phyloP scores from a whole-genome alignment of 1,284 basidiomycete species.

The Kalmanozyma brasiliensis region DNA sequence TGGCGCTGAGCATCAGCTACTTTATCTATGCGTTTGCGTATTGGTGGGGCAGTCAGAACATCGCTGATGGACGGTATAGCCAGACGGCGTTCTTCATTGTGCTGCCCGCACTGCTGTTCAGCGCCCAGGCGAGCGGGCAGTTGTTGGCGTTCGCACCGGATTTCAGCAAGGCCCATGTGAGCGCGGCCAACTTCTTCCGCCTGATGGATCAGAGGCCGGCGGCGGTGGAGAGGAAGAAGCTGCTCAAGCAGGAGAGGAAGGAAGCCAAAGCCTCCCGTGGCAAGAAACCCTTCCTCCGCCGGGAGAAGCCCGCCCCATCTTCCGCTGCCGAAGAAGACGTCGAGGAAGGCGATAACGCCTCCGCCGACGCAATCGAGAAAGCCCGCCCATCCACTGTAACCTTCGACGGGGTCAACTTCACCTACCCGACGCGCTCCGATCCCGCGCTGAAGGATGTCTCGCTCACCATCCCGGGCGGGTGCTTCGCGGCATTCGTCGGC shows the following conservation, averaged over 20 bases:
- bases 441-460: conserved; percentile 54
- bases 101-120: conserved; percentile 57
- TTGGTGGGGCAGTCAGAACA: conserved; percentile 60
- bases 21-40: conserved; percentile 63
- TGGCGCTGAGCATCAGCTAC: conserved; percentile 59
- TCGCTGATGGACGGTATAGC: conserved; percentile 51
- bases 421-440: conserved; percentile 37
- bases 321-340: conserved; percentile 88
- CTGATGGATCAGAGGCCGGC: conserved; percentile 72
- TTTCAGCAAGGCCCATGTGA: conserved; percentile 58
- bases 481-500: conserved; percentile 71
- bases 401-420: conserved; percentile 44
- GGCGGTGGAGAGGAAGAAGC: conserved; percentile 73
- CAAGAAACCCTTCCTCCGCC: neutral
- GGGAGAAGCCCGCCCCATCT: conserved; percentile 74
- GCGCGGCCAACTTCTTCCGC: conserved; percentile 52
- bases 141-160: conserved; percentile 60
- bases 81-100: conserved; percentile 63
- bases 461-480: conserved; percentile 50
- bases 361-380: conserved; percentile 18
- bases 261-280: conserved; percentile 23
- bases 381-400: conserved; percentile 10
- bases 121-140: conserved; percentile 61
- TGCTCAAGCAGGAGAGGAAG: conserved; percentile 61
- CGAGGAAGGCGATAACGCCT: conserved; percentile 82